phyloP scores from a whole-genome alignment of 352 stramenopile genomes.

The Elongisporangium anandrum region DNA sequence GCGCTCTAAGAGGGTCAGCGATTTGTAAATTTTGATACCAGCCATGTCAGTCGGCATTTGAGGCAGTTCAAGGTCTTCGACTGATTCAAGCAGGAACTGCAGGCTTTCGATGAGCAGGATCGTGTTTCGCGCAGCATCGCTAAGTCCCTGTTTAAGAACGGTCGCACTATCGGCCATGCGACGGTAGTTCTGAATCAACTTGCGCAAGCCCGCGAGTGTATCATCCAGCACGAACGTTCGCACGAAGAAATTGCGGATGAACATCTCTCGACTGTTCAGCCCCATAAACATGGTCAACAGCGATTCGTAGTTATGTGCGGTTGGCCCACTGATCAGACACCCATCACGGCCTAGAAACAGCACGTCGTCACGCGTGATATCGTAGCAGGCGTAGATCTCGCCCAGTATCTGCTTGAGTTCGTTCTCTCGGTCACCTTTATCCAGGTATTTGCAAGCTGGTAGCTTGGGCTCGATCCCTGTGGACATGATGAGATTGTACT shows the following conservation, averaged over 20 bases:
- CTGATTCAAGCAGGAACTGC: conserved; percentile 93
- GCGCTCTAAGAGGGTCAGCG: conserved; percentile 84
- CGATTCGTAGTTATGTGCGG: conserved; percentile 93
- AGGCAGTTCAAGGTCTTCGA: conserved; percentile 85
- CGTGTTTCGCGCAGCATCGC: conserved; percentile 90
- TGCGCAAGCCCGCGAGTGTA: conserved; percentile 86
- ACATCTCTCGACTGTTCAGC: conserved; percentile 96
- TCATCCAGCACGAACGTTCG: conserved; percentile 95
- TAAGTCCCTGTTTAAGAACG: conserved; percentile 86
- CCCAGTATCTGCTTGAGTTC: conserved; percentile 95
- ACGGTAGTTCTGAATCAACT: conserved; percentile 84
- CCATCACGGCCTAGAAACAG: conserved; percentile 94
- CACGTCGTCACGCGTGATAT: conserved; percentile 95
- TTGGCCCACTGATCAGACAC: conserved; percentile 92
- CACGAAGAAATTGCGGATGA: conserved; percentile 97
- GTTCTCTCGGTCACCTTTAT: conserved; percentile 97
- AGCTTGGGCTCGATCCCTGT: conserved; percentile 95
- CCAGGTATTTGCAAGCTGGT: conserved; percentile 95
- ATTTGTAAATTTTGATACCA: conserved; percentile 89
- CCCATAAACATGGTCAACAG: conserved; percentile 94
- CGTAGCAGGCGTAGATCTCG: conserved; percentile 94
- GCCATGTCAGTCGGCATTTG: conserved; percentile 40
- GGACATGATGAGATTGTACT: conserved; percentile 97
- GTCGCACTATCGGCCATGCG: conserved; percentile 78
- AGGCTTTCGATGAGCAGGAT: conserved; percentile 97